phyloP scores from a whole-genome alignment of 768 basidiomycete species.

The Trametes coccinea region DNA sequence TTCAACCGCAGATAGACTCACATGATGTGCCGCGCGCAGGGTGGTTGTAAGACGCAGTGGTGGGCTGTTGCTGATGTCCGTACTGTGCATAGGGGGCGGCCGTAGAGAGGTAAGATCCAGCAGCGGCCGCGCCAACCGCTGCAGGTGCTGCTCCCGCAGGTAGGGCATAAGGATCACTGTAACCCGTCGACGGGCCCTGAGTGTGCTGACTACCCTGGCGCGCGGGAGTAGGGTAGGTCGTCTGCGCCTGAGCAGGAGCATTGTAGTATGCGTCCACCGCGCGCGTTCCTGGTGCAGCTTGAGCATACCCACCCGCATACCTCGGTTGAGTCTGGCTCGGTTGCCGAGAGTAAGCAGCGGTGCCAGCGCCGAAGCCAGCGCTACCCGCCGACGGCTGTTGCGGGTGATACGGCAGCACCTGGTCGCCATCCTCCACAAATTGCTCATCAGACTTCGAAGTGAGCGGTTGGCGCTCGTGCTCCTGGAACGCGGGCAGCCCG shows the following conservation, averaged over 20 bases:
- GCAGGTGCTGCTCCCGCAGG: conserved; percentile 23
- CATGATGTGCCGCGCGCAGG: conserved; percentile 52
- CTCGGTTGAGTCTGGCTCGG: conserved; percentile 34
- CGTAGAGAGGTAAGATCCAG: conserved; percentile 38
- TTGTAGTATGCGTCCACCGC: conserved; percentile 78
- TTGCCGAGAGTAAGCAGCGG: conserved; percentile 22
- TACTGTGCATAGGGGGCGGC: conserved; percentile 30
- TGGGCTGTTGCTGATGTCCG: conserved; percentile 34
- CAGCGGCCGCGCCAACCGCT: conserved; percentile 17
- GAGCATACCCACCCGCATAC: conserved; percentile 60
- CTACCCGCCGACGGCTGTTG: conserved; percentile 22
- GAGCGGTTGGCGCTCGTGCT: conserved; percentile 66
- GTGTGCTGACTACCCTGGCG: conserved; percentile 42
- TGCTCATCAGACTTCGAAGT: conserved; percentile 60
- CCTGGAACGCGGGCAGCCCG: conserved; percentile 76
- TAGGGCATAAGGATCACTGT: conserved; percentile 37
- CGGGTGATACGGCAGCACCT: conserved; percentile 22
- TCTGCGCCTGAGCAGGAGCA: conserved; percentile 32
- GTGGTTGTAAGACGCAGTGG: conserved; percentile 51
- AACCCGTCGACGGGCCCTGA: conserved; percentile 40
- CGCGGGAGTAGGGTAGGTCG: conserved; percentile 23
- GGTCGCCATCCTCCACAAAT: conserved; percentile 49
- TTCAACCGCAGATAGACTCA: conserved; percentile 35
- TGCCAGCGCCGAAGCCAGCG: conserved; percentile 29
- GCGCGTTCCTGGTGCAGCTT: conserved; percentile 61